phyloP scores from a whole-genome alignment of 345 rosid genomes.

The Pseudoturritis turrita region DNA sequence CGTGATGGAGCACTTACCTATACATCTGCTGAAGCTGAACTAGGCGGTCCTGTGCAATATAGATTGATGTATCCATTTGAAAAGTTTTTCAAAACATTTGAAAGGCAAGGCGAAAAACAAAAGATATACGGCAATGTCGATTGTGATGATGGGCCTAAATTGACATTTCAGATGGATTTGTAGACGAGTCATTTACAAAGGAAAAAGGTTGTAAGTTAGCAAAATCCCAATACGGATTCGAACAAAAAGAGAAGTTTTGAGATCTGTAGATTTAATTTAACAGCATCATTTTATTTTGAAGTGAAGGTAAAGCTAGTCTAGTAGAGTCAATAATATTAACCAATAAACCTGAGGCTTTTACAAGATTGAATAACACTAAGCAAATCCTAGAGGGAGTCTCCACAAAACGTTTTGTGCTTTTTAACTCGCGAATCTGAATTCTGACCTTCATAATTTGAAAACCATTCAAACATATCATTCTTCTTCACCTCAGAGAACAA shows the following conservation, averaged over 20 bases:
- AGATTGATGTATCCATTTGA: too few species aligned
- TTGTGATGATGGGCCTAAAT: too few species aligned
- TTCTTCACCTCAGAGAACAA: constrained; percentile 52
- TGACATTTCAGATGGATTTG: too few species aligned
- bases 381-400: constrained; percentile 28
- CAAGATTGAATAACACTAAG: constrained; percentile 8
- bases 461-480: constrained; percentile 32
- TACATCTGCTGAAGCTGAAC: too few species aligned
- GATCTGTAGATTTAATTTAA: background rate
- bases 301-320: background rate
- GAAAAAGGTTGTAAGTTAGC: background rate
- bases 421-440: constrained; percentile 37
- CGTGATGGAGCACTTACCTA: too few species aligned
- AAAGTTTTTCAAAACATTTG: too few species aligned
- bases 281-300: background rate
- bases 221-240: background rate
- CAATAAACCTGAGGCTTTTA: constrained; percentile 21
- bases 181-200: too few species aligned
- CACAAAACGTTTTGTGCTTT: constrained; percentile 46
- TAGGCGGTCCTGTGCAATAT: too few species aligned
- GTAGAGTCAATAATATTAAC: constrained; percentile 7
- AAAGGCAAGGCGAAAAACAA: too few species aligned
- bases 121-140: too few species aligned
- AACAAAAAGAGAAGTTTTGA: background rate
- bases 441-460: constrained; percentile 35